These are phyloP conservation scores for Pseudocohnilembus persalinus DNA, from an alignment of 169 alveolate genomes.

Conservation along the genomic window DNA sequence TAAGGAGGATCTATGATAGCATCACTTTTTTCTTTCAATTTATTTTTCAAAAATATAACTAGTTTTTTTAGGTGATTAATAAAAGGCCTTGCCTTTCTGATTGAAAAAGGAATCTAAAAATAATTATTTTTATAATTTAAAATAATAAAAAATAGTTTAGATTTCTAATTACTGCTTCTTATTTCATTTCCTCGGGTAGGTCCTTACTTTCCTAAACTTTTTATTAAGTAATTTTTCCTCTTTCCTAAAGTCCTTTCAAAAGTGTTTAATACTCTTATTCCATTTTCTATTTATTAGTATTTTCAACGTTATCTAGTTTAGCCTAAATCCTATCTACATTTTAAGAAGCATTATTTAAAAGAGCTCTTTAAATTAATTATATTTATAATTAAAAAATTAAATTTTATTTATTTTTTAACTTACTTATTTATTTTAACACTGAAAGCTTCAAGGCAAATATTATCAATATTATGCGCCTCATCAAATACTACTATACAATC, in stretches of 20 bases:
- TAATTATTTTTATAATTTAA: too few species aligned
- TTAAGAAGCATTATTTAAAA: conserved; percentile 84
- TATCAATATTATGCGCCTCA: conserved; percentile 99
- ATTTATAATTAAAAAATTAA: conserved; percentile 50
- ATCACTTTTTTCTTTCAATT: conserved; percentile 45
- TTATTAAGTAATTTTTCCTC: conserved; percentile 11
- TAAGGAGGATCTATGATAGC: conserved; percentile 85
- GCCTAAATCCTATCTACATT: conserved; percentile 46
- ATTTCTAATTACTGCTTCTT: conserved; percentile 35
- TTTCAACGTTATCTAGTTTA: conserved; percentile 14
- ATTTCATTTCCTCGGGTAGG: conserved; percentile 29
- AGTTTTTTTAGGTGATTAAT: conserved; percentile 86
- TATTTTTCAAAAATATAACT: conserved; percentile 87
- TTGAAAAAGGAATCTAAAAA: conserved; percentile 92
- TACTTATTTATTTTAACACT: conserved; percentile 87
- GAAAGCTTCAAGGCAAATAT: conserved; percentile 97
- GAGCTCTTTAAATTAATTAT: conserved; percentile 46
- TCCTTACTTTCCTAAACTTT: conserved; percentile 28
- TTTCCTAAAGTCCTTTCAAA: neutral
- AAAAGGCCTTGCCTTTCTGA: conserved; percentile 94
- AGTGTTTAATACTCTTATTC: conserved; percentile 76
- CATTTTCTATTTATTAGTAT: conserved; percentile 50
- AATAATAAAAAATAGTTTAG: neutral
- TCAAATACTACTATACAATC: conserved; percentile 94
- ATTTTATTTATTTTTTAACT: conserved; percentile 60